Evolutionary conservation across 2,329 filamentous ascomycete species (phyloP).

Genomic region (Apiospora pterosperma): DNA sequence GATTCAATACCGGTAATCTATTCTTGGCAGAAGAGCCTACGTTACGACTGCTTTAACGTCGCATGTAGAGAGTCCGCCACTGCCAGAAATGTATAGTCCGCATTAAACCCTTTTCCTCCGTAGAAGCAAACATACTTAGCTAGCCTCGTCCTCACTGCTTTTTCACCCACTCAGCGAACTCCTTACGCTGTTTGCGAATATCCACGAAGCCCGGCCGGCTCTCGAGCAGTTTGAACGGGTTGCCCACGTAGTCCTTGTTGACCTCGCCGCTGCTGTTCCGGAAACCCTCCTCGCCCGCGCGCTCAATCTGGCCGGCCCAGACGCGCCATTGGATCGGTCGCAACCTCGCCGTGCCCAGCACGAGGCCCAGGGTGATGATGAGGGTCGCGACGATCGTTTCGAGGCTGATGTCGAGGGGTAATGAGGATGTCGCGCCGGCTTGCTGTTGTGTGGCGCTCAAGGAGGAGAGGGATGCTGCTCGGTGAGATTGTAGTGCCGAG

Average conservation of each 20-base stretch:
- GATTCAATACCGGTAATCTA: background rate
- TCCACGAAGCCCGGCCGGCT: conserved; percentile 82
- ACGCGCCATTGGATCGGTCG: conserved; percentile 81
- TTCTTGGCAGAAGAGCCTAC: background rate
- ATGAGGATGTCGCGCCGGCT: conserved; percentile 35
- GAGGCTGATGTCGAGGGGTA: conserved; percentile 78
- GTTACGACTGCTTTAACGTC: background rate
- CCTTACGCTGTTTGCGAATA: conserved; percentile 74
- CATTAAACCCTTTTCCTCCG: background rate
- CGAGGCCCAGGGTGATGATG: conserved; percentile 78
- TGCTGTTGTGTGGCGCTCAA: conserved; percentile 38
- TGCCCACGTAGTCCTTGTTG: conserved; percentile 68
- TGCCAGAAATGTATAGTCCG: background rate
- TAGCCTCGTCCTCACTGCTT: conserved; percentile 13
- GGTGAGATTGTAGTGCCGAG: conserved; percentile 65
- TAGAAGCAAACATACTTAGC: background rate
- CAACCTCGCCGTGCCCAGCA: conserved; percentile 71
- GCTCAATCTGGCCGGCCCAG: conserved; percentile 82
- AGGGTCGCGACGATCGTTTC: conserved; percentile 81
- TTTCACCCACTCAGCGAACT: conserved; percentile 74
- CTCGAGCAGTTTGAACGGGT: conserved; percentile 78
- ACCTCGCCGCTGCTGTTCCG: conserved; percentile 58
- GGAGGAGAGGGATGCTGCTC: conserved; percentile 42
- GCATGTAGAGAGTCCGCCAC: background rate
- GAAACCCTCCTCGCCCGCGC: conserved; percentile 63